These are phyloP conservation scores for Spathaspora sp. DNA, from an alignment of 805 yeast species.

Conservation along the genomic window DNA sequence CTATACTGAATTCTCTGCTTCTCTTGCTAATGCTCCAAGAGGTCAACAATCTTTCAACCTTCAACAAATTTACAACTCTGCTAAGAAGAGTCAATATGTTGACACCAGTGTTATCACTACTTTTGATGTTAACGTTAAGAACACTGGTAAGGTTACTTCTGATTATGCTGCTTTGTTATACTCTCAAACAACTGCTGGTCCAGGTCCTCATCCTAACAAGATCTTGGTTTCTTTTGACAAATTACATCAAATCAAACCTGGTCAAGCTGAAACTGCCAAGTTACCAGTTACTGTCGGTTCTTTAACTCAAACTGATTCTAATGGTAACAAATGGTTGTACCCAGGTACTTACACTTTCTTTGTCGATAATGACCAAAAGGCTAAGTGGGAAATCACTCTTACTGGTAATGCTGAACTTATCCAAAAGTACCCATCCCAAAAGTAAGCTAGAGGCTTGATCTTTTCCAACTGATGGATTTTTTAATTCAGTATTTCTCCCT, in stretches of 20 bases:
- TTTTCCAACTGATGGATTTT: background rate
- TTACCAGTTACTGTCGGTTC: slow-evolving; percentile 5
- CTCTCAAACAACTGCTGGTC: slow-evolving; percentile 1
- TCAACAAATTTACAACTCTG: background rate
- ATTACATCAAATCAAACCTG: slow-evolving; percentile 3
- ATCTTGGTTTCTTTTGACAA: slow-evolving; percentile 1
- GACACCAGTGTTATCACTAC: background rate
- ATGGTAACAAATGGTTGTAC: slow-evolving; percentile 5
- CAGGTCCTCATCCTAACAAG: slow-evolving; percentile 6
- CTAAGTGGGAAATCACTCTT: slow-evolving; percentile 2
- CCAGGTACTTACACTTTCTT: slow-evolving; percentile 6
- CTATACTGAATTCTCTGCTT: slow-evolving; percentile 7
- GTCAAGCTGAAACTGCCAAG: slow-evolving; percentile 1
- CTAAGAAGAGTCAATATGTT: background rate
- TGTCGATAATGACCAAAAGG: slow-evolving; percentile 4
- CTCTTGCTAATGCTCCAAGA: background rate
- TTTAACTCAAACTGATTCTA: slow-evolving; percentile 1
- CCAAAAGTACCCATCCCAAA: slow-evolving; percentile 4
- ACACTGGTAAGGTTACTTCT: slow-evolving; percentile 4
- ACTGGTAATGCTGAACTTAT: slow-evolving; percentile 2
- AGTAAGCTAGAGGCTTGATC: background rate
- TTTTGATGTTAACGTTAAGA: slow-evolving; percentile 1
- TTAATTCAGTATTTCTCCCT: background rate
- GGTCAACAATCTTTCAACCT: slow-evolving; percentile 1
- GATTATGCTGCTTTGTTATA: slow-evolving; percentile 5